Evolutionary conservation across 495 filamentous ascomycete genomes (phyloP).

Genomic region (Trichoderma gamsii): DNA sequence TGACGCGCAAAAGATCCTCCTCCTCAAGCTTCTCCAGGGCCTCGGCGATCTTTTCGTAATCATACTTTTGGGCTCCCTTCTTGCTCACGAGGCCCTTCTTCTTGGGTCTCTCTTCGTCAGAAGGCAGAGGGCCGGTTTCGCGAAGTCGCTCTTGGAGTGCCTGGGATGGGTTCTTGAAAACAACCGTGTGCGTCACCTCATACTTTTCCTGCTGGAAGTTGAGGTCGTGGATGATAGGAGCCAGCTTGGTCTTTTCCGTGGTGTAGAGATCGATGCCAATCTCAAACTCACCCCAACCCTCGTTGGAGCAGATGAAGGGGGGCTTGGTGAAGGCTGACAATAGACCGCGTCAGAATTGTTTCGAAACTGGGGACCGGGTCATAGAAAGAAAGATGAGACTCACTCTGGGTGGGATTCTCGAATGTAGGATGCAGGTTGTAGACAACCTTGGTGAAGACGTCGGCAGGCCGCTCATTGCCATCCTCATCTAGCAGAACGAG

Average conservation of each 20-base stretch:
- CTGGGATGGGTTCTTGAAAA: slow-evolving; percentile 88
- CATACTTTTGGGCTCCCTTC: slow-evolving; percentile 62
- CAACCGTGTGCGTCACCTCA: slow-evolving; percentile 72
- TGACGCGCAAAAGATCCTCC: slow-evolving; percentile 79
- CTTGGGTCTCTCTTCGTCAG: slow-evolving; percentile 57
- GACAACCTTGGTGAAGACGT: slow-evolving; percentile 78
- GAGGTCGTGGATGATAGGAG: slow-evolving; percentile 74
- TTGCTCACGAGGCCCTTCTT: slow-evolving; percentile 47
- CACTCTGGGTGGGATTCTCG: slow-evolving; percentile 75
- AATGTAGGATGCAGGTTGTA: slow-evolving; percentile 95
- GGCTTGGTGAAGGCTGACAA: slow-evolving; percentile 67
- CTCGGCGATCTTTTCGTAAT: slow-evolving; percentile 96
- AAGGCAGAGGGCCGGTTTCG: slow-evolving; percentile 77
- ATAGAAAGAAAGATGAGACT: slow-evolving; percentile 26
- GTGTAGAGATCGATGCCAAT: slow-evolving; percentile 77
- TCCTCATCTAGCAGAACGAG: slow-evolving; percentile 56
- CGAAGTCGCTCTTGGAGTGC: slow-evolving; percentile 65
- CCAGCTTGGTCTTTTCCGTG: slow-evolving; percentile 78
- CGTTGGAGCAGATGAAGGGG: slow-evolving; percentile 84
- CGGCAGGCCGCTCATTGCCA: slow-evolving; percentile 67
- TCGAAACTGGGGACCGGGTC: neutral
- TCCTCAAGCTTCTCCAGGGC: slow-evolving; percentile 37
- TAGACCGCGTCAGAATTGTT: neutral
- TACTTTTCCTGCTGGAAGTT: slow-evolving; percentile 82
- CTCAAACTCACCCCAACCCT: slow-evolving; percentile 98